Evolutionary conservation across 2,329 filamentous ascomycete genomes (phyloP).

Genomic region (Botrytis sinoallii): DNA sequence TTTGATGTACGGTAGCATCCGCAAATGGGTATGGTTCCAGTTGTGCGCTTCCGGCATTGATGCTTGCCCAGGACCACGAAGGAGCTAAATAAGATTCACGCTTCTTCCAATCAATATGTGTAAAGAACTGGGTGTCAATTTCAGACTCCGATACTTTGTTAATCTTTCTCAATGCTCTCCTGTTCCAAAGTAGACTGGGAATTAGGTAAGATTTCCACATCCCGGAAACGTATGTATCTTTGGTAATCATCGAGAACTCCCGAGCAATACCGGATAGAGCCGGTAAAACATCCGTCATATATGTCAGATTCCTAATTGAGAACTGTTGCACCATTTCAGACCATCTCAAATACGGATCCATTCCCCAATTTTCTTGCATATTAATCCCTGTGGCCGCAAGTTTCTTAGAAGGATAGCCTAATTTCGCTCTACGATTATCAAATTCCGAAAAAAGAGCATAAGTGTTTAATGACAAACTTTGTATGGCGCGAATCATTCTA

Average conservation of each 20-base stretch:
- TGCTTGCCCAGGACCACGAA: constrained; percentile 24
- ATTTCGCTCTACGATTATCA: background rate
- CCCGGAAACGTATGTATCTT: constrained; percentile 21
- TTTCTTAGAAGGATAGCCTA: constrained; percentile 11
- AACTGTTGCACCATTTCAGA: constrained; percentile 19
- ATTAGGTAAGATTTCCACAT: constrained; percentile 21
- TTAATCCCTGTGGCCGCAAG: background rate
- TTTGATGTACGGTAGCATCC: constrained; percentile 9
- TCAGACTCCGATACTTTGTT: background rate
- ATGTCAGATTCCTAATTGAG: constrained; percentile 17
- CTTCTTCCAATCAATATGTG: constrained; percentile 19
- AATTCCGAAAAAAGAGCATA: background rate
- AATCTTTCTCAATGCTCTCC: background rate
- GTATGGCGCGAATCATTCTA: background rate
- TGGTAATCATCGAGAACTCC: constrained; percentile 20
- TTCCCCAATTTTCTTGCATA: constrained; percentile 13
- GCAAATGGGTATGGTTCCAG: constrained; percentile 5
- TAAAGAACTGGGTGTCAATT: background rate
- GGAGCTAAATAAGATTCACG: constrained; percentile 18
- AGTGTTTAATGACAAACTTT: background rate
- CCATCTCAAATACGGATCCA: constrained; percentile 22
- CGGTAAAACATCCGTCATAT: constrained; percentile 18
- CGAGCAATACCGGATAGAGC: constrained; percentile 19
- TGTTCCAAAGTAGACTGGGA: constrained; percentile 16
- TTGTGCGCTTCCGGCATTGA: constrained; percentile 20